These are phyloP conservation scores for Aechmea fasciata DNA, from an alignment of 176 grass and related monocot species.

Conservation along the genomic window DNA sequence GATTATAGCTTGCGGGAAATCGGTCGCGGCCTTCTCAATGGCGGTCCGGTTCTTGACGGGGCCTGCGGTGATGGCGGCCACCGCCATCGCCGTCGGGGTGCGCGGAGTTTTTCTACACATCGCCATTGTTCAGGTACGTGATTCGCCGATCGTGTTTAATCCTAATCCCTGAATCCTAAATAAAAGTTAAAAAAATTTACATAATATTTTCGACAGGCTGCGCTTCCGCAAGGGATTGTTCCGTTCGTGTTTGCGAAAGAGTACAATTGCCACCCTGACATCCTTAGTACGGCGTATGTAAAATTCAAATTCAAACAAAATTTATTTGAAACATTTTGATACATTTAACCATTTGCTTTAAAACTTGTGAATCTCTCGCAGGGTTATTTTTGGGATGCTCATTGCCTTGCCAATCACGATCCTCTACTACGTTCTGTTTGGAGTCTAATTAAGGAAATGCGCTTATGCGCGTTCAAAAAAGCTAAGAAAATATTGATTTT, in stretches of 20 bases:
- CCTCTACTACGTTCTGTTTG: constrained; percentile 90
- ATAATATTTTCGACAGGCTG: constrained; percentile 48
- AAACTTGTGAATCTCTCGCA: constrained; percentile 20
- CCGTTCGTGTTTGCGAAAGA: constrained; percentile 98
- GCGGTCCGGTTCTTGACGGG: constrained; percentile 87
- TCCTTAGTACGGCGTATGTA: constrained; percentile 91
- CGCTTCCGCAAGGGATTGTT: constrained; percentile 95
- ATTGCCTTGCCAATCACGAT: constrained; percentile 83
- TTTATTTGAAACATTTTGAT: background rate
- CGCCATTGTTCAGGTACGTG: constrained; percentile 78
- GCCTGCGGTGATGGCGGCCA: constrained; percentile 68
- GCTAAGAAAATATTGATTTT: background rate
- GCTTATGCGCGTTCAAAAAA: constrained; percentile 14
- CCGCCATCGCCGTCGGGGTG: constrained; percentile 65
- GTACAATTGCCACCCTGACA: constrained; percentile 94
- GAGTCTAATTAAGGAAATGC: constrained; percentile 48
- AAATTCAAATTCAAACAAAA: background rate
- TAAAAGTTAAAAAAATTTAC: constrained; percentile 1
- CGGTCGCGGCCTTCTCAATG: constrained; percentile 75
- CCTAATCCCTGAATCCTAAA: background rate
- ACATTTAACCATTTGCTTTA: background rate
- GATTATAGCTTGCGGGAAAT: constrained; percentile 83
- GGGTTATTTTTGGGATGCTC: constrained; percentile 97
- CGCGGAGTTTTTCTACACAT: constrained; percentile 80
- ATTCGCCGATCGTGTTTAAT: background rate